These are phyloP conservation scores for Solanum pinnatisectum DNA, from an alignment of 257 asterid genomes.

Conservation along the genomic window DNA sequence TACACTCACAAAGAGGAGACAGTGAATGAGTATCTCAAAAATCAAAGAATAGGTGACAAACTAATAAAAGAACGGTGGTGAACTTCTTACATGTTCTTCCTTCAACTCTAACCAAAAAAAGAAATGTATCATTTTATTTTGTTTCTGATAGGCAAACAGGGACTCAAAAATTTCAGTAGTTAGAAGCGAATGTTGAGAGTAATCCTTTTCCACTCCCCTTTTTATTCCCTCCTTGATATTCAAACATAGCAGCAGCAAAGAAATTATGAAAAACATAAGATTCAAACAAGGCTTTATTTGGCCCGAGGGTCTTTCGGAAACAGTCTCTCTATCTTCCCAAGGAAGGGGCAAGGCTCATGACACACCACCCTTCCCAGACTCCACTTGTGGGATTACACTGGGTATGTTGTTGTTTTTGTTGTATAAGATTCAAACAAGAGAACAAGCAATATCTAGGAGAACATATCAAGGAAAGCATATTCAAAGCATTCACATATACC, in stretches of 20 bases:
- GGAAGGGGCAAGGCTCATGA: neutral
- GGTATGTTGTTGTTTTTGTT: neutral
- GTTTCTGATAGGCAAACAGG: neutral
- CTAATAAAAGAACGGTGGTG: neutral
- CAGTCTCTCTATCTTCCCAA: neutral
- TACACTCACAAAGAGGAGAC: neutral
- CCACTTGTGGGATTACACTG: neutral
- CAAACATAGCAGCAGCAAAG: neutral
- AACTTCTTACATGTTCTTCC: neutral
- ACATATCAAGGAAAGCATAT: neutral
- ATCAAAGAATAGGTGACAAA: neutral
- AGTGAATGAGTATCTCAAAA: neutral
- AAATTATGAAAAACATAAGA: neutral
- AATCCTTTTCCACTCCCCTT: neutral
- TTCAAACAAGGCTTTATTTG: neutral
- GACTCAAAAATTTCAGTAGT: neutral
- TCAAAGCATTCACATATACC: slow-evolving; percentile 33
- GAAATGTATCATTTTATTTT: neutral
- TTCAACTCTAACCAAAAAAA: neutral
- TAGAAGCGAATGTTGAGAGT: neutral
- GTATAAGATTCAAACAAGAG: neutral
- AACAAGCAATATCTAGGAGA: neutral
- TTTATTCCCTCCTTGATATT: neutral
- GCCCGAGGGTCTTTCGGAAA: neutral
- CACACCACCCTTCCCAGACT: neutral